phyloP scores from a whole-genome alignment of 805 yeast genomes.

The Maudiozyma saulgeensis region DNA sequence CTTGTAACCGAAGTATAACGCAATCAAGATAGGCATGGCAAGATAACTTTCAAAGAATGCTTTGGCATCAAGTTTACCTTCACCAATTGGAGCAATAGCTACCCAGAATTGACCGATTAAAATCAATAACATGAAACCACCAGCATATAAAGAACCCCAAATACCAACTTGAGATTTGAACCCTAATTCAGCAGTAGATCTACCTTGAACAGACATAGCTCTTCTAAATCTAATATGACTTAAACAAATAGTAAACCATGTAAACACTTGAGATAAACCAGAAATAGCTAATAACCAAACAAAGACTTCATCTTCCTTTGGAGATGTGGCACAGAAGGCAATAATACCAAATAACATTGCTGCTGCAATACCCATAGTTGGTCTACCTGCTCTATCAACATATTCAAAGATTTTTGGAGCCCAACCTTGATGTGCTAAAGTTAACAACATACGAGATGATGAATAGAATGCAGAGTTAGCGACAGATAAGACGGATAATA shows the following conservation, averaged over 20 bases:
- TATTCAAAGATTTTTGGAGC: constrained; percentile 49
- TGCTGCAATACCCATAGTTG: constrained; percentile 44
- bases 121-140: constrained; percentile 40
- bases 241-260: constrained; percentile 52
- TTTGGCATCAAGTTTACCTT: constrained; percentile 30
- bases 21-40: constrained; percentile 38
- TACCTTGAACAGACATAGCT: constrained; percentile 48
- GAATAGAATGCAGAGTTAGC: constrained; percentile 71
- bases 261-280: constrained; percentile 52
- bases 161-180: constrained; percentile 43
- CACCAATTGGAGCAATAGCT: constrained; percentile 47
- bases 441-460: constrained; percentile 59
- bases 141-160: constrained; percentile 45
- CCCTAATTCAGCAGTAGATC: constrained; percentile 42
- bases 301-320: constrained; percentile 48
- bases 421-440: constrained; percentile 62
- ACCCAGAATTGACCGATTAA: constrained; percentile 58
- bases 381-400: constrained; percentile 52
- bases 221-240: constrained; percentile 50
- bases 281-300: constrained; percentile 56
- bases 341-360: constrained; percentile 49
- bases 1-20: constrained; percentile 37
- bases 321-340: constrained; percentile 58
- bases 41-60: constrained; percentile 38
- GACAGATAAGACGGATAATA: constrained; percentile 63